A percentile compares a stretch with the other conserved stretches of the same genome.
These are phyloP conservation scores for Camellia oleifera DNA, from an alignment of 179 eudicot species.

Conservation along the genomic window DNA sequence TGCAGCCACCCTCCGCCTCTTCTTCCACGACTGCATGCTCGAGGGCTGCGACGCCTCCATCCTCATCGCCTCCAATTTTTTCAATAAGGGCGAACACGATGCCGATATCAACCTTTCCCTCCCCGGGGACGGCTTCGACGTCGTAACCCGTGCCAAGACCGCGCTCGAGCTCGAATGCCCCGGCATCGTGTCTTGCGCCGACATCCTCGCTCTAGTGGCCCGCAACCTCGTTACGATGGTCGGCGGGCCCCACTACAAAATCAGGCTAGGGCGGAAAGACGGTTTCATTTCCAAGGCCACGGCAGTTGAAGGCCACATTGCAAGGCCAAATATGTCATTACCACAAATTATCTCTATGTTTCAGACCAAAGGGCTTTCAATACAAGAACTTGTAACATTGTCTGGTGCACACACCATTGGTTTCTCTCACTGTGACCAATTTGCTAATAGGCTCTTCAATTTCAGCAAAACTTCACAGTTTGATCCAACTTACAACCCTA, in stretches of 20 bases:
- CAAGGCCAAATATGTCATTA: conserved; percentile 34
- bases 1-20: conserved; percentile 34
- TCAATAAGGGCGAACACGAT: conserved; percentile 30
- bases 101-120: conserved; percentile 28
- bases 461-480: conserved; percentile 18
- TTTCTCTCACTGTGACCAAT: conserved; percentile 39
- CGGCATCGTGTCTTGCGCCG: conserved; percentile 40
- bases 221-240: conserved; percentile 35
- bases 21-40: conserved; percentile 39
- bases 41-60: conserved; percentile 39
- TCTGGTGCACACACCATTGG: conserved; percentile 45
- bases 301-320: conserved; percentile 29
- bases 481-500: conserved; percentile 33
- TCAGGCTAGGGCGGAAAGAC: conserved; percentile 34
- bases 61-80: conserved; percentile 27
- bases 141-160: conserved; percentile 33
- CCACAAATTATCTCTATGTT: conserved; percentile 28
- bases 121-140: conserved; percentile 37
- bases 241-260: conserved; percentile 35
- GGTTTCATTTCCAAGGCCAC: conserved; percentile 20
- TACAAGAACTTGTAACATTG: conserved; percentile 38
- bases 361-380: conserved; percentile 24
- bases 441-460: conserved; percentile 32
- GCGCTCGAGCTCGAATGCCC: conserved; percentile 38
- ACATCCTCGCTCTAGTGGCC: conserved; percentile 34